Conservation (phyloP, 768 basidiomycete genomes). For the Termitomyces sp. region DNA sequence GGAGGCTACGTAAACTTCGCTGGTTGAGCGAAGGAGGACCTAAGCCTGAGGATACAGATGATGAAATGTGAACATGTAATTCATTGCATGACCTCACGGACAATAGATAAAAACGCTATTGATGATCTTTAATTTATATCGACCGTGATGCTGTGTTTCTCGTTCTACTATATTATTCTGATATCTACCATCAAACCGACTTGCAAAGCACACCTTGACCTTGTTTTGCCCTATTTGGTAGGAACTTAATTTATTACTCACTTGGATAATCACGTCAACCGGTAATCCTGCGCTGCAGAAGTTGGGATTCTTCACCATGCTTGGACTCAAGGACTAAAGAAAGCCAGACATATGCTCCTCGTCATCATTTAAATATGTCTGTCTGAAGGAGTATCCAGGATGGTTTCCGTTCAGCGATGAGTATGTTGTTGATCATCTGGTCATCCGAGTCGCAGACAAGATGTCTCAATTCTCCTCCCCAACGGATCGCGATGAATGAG, state of each 20-base stretch:
- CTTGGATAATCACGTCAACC: too few relatives aligned
- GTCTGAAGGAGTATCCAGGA: background rate
- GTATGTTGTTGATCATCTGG: background rate
- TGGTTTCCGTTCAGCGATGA: background rate
- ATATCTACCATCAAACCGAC: too few relatives aligned
- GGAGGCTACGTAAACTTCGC: slow-evolving; percentile 69
- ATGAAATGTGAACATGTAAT: slow-evolving; percentile 29
- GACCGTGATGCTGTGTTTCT: background rate
- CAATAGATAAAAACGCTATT: background rate
- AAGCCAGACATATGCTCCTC: too few relatives aligned
- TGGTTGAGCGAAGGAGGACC: slow-evolving; percentile 84
- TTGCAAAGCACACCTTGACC: too few relatives aligned
- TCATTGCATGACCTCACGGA: background rate
- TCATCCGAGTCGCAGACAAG: background rate
- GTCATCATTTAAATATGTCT: too few relatives aligned
- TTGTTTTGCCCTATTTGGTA: too few relatives aligned
- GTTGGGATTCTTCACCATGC: background rate
- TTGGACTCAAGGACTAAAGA: too few relatives aligned
- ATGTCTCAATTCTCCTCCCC: background rate
- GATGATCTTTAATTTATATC: background rate
- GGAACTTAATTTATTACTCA: too few relatives aligned
- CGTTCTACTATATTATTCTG: background rate
- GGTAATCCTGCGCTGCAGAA: too few relatives aligned
- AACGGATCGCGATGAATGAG: background rate
- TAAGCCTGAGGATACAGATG: slow-evolving; percentile 80